Conservation (phyloP, 2,329 filamentous ascomycete species). For the Gyromitra esculenta region DNA sequence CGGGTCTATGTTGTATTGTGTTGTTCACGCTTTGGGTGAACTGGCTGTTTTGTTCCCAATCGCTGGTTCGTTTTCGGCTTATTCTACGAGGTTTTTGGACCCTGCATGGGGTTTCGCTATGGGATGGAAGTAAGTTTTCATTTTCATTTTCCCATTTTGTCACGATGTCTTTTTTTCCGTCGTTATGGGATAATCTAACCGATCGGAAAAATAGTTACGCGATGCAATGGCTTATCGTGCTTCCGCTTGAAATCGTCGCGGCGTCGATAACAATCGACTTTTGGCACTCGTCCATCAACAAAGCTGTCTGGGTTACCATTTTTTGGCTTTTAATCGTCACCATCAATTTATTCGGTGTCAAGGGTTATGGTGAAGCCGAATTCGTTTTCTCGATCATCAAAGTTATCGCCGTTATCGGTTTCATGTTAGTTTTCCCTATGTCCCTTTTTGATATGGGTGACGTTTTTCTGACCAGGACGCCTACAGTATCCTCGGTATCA, state of each 20-base stretch:
- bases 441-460: constrained; percentile 10
- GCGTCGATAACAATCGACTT: constrained; percentile 85
- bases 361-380: constrained; percentile 88
- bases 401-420: constrained; percentile 83
- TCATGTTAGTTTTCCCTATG: constrained; percentile 71
- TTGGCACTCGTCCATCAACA: constrained; percentile 72
- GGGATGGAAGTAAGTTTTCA: constrained; percentile 80
- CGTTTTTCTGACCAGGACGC: constrained; percentile 22
- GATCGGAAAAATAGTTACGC: constrained; percentile 70
- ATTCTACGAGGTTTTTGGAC: constrained; percentile 90
- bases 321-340: constrained; percentile 79
- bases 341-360: constrained; percentile 90
- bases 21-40: constrained; percentile 89
- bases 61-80: constrained; percentile 89
- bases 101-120: constrained; percentile 95
- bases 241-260: constrained; percentile 87
- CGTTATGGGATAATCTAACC: constrained; percentile 30
- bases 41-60: constrained; percentile 90
- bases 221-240: constrained; percentile 83
- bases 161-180: neutral
- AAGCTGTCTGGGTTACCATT: constrained; percentile 81
- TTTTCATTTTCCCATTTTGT: constrained; percentile 6
- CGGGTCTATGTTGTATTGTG: constrained; percentile 88
- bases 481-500: constrained; percentile 80
- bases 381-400: constrained; percentile 89